A percentile compares a stretch with the other conserved stretches of the same genome.
These are phyloP conservation scores for Avena eriantha DNA, from an alignment of 176 grass and related monocot species.

Conservation along the genomic window DNA sequence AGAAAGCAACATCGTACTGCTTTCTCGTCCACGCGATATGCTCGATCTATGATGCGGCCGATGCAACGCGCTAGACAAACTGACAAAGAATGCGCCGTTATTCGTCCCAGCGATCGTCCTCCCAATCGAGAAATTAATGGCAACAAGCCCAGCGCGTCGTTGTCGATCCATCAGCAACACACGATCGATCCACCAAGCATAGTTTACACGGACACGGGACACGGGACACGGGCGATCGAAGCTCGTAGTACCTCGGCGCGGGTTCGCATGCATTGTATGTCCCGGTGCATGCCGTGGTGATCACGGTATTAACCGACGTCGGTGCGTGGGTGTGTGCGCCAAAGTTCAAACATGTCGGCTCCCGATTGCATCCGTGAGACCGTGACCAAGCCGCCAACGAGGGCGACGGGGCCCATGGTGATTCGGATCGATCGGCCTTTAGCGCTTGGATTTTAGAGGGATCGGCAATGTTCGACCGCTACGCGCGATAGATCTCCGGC, in stretches of 20 bases:
- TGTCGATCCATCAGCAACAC: slow-evolving; percentile 17
- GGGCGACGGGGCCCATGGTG: neutral
- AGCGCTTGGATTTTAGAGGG: slow-evolving; percentile 37
- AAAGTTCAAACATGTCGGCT: slow-evolving; percentile 55
- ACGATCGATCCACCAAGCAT: neutral
- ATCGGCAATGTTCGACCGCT: slow-evolving; percentile 28
- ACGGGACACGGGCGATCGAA: neutral
- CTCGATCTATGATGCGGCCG: slow-evolving; percentile 21
- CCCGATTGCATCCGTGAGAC: slow-evolving; percentile 29
- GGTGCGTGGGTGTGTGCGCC: neutral
- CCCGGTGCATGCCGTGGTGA: slow-evolving; percentile 25
- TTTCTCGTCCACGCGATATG: slow-evolving; percentile 6
- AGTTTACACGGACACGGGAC: neutral
- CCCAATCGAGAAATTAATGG: neutral
- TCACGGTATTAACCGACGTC: slow-evolving; percentile 3
- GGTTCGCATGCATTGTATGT: neutral
- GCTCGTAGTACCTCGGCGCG: neutral
- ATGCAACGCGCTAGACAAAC: slow-evolving; percentile 15
- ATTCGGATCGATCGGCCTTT: slow-evolving; percentile 19
- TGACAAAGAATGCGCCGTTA: slow-evolving; percentile 43
- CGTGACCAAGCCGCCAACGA: neutral
- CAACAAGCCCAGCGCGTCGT: slow-evolving; percentile 16
- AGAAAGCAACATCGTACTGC: neutral
- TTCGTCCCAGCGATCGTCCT: neutral
- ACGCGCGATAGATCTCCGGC: neutral